Base-by-base conservation (phyloP, 345 rosid species). In the Abelmoschus esculentus region DNA sequence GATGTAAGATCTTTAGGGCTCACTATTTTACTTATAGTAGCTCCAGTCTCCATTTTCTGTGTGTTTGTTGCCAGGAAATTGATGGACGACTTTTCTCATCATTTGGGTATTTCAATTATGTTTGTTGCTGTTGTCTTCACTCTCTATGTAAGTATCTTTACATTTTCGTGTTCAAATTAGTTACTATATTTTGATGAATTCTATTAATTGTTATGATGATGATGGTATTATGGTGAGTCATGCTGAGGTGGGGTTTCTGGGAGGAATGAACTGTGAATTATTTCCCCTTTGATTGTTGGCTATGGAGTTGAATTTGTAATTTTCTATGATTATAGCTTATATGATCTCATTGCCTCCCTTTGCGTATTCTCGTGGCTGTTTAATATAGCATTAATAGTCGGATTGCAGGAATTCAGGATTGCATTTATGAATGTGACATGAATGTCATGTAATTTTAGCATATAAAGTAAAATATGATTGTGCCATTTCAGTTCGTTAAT, bases 1-100 rank as follows among this genome's bases (percentile, higher is more conserved):
- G 99, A 95, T 81, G 96, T 91, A 62, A 85, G 98, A 84, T 95
- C 99, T 8, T 67, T 95, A 68, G 85, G 86, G 68, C 77, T 90
- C 52, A 95, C 98, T 50, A 75, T 95, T 72, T 83, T 85, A 65
- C 96, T 95, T 67, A 88, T 95, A 66, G 96, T 89, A 62, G 88
- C 84, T 70, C 99, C 97, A 28, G 81, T 85, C 12, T 74, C 84
- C 5, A 75, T 95, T 62, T 95, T 95, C 87, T 91, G 96, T 66
- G 76, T 80, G 69, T 95, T 90, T 80, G 96, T 95, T 59, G 98
- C 96, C 38, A 79, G 86, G 78, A 95, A 95, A 74, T 79, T 95
- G 73, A 78, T 86, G 70, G 88, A 87, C 80, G 87, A 84, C 77
- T 95, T 86, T 79, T 70, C 91, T 69, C 78, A 85, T 85, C 80